Conservation (phyloP, 129 eudicot genomes). For the Lonicera japonica region DNA sequence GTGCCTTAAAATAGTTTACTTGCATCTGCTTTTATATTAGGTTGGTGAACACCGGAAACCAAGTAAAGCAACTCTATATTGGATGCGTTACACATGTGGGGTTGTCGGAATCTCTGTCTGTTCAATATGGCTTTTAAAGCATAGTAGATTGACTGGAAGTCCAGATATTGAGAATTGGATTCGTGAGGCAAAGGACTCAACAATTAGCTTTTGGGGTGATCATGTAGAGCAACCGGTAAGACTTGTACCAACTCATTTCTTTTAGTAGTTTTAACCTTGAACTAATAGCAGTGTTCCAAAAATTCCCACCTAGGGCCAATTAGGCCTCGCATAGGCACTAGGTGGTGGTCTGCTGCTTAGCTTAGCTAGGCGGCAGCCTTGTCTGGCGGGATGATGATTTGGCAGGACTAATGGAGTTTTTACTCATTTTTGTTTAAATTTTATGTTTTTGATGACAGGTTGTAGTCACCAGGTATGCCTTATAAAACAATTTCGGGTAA, state of each 20-base stretch:
- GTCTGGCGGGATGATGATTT: no score
- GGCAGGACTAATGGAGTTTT: no score
- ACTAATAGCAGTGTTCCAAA: no score
- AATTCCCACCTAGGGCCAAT: no score
- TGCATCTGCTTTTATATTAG: constrained; percentile 29
- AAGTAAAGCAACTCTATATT: constrained; percentile 57
- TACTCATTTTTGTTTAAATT: no score
- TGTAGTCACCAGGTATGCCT: no score
- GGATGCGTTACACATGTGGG: constrained; percentile 85
- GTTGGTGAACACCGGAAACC: constrained; percentile 78
- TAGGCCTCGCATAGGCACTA: no score
- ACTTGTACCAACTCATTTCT: not conserved
- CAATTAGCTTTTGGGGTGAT: constrained; percentile 65
- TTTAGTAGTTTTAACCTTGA: not conserved
- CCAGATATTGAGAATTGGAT: constrained; percentile 94
- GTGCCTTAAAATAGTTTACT: not conserved
- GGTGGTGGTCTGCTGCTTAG: no score
- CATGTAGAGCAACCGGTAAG: constrained; percentile 97
- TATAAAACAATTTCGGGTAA: no score
- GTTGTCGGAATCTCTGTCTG: constrained; percentile 63
- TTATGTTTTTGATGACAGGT: no score
- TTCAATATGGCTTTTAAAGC: constrained; percentile 86
- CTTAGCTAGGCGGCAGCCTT: no score
- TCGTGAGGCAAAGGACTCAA: constrained; percentile 72
- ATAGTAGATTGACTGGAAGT: constrained; percentile 91